These are phyloP conservation scores for Terana coerulea DNA, from an alignment of 768 basidiomycete genomes.

Conservation along the genomic window DNA sequence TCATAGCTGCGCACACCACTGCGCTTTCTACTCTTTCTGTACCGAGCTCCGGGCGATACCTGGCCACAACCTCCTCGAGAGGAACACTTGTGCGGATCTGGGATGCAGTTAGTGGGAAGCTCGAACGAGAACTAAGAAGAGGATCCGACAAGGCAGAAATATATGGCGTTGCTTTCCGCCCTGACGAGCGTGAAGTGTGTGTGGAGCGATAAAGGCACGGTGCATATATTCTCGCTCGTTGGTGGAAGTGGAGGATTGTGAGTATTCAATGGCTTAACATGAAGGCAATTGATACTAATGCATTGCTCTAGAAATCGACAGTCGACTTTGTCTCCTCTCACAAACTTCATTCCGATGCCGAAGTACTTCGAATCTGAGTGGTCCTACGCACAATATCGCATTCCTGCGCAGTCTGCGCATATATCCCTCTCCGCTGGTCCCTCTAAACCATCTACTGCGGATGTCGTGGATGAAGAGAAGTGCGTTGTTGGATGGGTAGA, in stretches of 20 bases:
- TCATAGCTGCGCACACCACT: constrained; percentile 81
- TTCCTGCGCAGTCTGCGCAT: constrained; percentile 81
- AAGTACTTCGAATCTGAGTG: constrained; percentile 95
- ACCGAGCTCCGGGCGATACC: constrained; percentile 70
- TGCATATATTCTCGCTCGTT: constrained; percentile 79
- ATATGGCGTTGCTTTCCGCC: constrained; percentile 84
- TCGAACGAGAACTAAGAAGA: constrained; percentile 75
- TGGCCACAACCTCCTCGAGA: constrained; percentile 80
- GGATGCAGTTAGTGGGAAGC: constrained; percentile 71
- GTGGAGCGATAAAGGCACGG: constrained; percentile 97
- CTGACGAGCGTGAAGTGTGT: constrained; percentile 81
- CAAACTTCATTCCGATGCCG: constrained; percentile 77
- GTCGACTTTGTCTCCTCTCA: constrained; percentile 75
- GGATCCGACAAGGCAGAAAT: constrained; percentile 90
- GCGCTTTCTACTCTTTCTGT: constrained; percentile 75
- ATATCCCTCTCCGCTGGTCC: constrained; percentile 73
- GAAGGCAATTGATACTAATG: not conserved
- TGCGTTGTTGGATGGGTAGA: constrained; percentile 87
- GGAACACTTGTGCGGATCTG: constrained; percentile 89
- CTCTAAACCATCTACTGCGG: constrained; percentile 48
- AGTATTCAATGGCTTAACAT: constrained; percentile 29
- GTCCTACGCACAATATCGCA: constrained; percentile 92
- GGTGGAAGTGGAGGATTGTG: constrained; percentile 61
- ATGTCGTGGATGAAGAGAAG: constrained; percentile 75
- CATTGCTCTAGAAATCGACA: constrained; percentile 68